Conservation (phyloP, 768 basidiomycete species). For the Naganishia vaughanmartiniae region DNA sequence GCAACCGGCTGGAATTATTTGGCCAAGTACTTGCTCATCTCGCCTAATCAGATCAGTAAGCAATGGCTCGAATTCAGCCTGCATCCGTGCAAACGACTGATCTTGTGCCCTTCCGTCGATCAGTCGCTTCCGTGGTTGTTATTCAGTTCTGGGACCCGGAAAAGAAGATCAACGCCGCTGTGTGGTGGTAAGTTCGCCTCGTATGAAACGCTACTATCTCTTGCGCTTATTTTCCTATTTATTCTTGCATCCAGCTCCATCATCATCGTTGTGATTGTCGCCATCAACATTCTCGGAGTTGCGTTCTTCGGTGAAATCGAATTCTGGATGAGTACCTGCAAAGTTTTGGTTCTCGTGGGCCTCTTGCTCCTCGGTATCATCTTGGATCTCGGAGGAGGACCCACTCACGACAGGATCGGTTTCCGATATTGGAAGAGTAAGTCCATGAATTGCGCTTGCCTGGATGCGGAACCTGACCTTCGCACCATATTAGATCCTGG, state of each 20-base stretch:
- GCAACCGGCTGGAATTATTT: slow-evolving; percentile 43
- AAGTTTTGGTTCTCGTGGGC: slow-evolving; percentile 39
- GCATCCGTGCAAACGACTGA: background rate
- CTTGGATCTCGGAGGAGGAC: slow-evolving; percentile 48
- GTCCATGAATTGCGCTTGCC: background rate
- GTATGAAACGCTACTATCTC: background rate
- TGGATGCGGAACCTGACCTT: background rate
- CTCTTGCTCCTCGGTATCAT: slow-evolving; percentile 46
- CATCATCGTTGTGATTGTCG: slow-evolving; percentile 39
- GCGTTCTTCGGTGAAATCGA: slow-evolving; percentile 41
- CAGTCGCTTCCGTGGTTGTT: slow-evolving; percentile 39
- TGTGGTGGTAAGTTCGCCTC: slow-evolving; percentile 25
- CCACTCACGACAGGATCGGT: slow-evolving; percentile 35
- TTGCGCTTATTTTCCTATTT: background rate
- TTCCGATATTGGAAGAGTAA: slow-evolving; percentile 36
- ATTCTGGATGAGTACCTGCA: slow-evolving; percentile 40
- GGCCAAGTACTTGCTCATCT: slow-evolving; percentile 53
- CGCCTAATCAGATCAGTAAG: slow-evolving; percentile 49
- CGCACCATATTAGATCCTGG: slow-evolving; percentile 33
- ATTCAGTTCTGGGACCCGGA: slow-evolving; percentile 28
- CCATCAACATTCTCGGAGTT: slow-evolving; percentile 44
- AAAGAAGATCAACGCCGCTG: slow-evolving; percentile 29
- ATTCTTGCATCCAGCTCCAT: slow-evolving; percentile 33
- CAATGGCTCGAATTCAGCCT: background rate
- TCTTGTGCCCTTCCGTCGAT: background rate